A percentile compares a stretch with the other conserved stretches of the same genome.
Conservation (phyloP, 2,329 filamentous ascomycete species). For the Cordyceps cateniannulata region DNA sequence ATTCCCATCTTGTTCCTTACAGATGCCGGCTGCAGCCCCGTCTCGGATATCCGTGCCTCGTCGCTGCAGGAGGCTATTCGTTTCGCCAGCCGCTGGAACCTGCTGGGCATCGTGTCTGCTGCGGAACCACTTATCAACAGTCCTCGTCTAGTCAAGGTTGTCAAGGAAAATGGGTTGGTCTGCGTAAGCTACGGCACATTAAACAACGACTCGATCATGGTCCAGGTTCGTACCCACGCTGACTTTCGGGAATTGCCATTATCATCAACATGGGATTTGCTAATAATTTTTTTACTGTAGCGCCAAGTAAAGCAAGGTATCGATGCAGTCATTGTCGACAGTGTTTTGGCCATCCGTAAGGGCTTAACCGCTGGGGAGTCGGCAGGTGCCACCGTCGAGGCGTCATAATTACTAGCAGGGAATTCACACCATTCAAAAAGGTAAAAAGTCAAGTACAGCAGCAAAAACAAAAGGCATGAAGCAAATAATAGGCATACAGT, state of each 20-base stretch:
- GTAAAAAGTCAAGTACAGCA: not conserved
- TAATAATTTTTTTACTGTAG: conserved; percentile 33
- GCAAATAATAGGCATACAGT: not conserved
- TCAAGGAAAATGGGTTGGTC: conserved; percentile 89
- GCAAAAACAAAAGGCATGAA: not conserved
- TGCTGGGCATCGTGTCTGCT: conserved; percentile 85
- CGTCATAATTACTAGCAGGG: not conserved
- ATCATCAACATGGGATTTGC: not conserved
- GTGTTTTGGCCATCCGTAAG: conserved; percentile 85
- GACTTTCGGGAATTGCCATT: not conserved
- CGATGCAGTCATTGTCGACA: conserved; percentile 96
- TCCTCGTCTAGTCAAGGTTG: conserved; percentile 80
- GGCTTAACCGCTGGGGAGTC: conserved; percentile 55
- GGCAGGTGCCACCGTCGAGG: not conserved
- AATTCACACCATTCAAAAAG: not conserved
- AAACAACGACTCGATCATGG: conserved; percentile 83
- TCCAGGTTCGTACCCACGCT: conserved; percentile 53
- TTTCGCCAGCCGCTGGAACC: conserved; percentile 90
- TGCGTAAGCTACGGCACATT: conserved; percentile 89
- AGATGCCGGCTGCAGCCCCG: conserved; percentile 73
- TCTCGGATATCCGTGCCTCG: conserved; percentile 83
- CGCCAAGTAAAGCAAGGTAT: conserved; percentile 92
- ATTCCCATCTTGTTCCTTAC: conserved; percentile 94
- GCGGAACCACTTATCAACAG: conserved; percentile 84
- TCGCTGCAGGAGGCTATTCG: conserved; percentile 93